These are phyloP conservation scores for Hypsizygus marmoreus DNA, from an alignment of 768 basidiomycete species.

Conservation along the genomic window DNA sequence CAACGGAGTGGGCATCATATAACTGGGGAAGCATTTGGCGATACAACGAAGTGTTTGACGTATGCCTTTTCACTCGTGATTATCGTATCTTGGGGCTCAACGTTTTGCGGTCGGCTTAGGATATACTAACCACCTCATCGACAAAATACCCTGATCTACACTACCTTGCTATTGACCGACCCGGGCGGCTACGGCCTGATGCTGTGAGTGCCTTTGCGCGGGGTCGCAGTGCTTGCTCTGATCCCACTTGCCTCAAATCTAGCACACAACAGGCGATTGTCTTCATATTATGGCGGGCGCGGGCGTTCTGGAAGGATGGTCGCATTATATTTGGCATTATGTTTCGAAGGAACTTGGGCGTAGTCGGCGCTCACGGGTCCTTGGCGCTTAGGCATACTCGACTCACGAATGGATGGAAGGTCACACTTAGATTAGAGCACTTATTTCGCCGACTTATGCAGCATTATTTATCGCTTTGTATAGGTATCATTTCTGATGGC, in stretches of 20 bases:
- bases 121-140: constrained; percentile 35
- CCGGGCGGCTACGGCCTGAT: constrained; percentile 64
- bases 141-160: constrained; percentile 53
- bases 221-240: not conserved
- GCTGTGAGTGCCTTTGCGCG: constrained; percentile 43
- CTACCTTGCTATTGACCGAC: constrained; percentile 62
- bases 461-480: no score
- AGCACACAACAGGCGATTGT: constrained; percentile 48
- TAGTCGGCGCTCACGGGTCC: constrained; percentile 13
- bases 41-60: constrained; percentile 63
- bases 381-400: no score
- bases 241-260: not conserved
- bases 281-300: constrained; percentile 51
- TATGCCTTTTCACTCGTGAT: constrained; percentile 23
- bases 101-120: constrained; percentile 31
- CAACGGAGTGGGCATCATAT: constrained; percentile 52
- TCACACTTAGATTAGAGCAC: no score
- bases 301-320: constrained; percentile 52
- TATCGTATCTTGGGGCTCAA: constrained; percentile 7
- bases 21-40: constrained; percentile 66
- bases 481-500: no score
- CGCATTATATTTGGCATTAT: constrained; percentile 52
- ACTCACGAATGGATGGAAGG: no score
- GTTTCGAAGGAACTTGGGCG: constrained; percentile 29
- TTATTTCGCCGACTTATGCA: no score